Base-by-base conservation (phyloP, 108 stramenopile species). In the Skeletonema tropicum region DNA sequence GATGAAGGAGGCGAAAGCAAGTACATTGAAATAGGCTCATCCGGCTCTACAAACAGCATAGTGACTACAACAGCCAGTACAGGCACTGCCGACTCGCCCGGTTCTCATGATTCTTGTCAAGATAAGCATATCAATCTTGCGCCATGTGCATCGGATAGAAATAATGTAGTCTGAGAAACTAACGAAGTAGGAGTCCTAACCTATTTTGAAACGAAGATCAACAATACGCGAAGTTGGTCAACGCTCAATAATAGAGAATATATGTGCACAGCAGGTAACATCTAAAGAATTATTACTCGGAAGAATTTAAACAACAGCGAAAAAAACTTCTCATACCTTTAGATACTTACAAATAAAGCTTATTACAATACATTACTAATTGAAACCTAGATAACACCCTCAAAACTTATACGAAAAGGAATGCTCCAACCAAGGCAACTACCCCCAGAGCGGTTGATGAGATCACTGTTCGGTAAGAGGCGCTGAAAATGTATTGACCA, bases 341-440 rank as follows among this genome's bases (percentile, higher is more conserved):
- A n/a, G n/a, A n/a, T n/a, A n/a, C n/a, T n/a, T 29, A 29, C 26
- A 29, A 29, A 1, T 29, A 29, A 29, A 29, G 26, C 26, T 29
- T 29, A 29, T 29, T 29, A 29, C 26, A 29, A 55, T 25, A 55
- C 21, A 55, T 55, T 25, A 9, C 52, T 39, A n/a, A n/a, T n/a
- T 4, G 33, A 33, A 33, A 33, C n/a, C n/a, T n/a, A 55, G 52
- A 23, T 55, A 23, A 55, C 80, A 80, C 38, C 75, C 69, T 35
- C 46, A 23, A 58, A 64, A 55, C 9, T 62, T 62, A 62, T 4
- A 19, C 19, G 61, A 62, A 36, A 2, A 62, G 61, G 36, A 36
- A 62, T 23, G 61, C 61, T 25, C 61, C 61, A 10, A 19, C 61
- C 32, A 38, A 62, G 23, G 19, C 39, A 36, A 62, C 61, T 8